phyloP scores from a whole-genome alignment of 176 grass and related monocot genomes.

The Musa itinerans region DNA sequence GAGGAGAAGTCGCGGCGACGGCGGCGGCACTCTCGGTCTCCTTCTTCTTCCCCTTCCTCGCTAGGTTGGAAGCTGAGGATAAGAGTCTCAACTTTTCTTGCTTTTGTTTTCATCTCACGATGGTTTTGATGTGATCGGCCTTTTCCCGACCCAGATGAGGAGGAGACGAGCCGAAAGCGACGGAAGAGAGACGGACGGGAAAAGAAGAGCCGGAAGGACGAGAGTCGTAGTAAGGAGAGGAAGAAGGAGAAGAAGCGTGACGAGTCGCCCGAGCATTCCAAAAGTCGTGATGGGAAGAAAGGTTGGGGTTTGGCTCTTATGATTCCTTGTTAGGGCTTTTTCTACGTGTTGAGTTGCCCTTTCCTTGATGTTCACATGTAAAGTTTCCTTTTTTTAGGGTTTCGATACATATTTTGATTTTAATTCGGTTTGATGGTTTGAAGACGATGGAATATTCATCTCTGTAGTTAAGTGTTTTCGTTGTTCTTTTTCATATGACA shows the following conservation, averaged over 20 bases:
- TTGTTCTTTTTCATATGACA: neutral
- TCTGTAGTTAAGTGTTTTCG: neutral
- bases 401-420: neutral
- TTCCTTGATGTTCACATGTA: neutral
- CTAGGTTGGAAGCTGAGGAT: neutral
- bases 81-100: neutral
- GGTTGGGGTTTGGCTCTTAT: constrained; percentile 23
- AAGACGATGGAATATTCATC: neutral
- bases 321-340: neutral
- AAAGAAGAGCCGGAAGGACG: constrained; percentile 31
- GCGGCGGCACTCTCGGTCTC: constrained; percentile 12
- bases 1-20: constrained; percentile 60
- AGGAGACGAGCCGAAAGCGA: constrained; percentile 45
- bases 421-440: neutral
- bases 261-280: constrained; percentile 32
- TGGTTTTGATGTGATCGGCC: neutral
- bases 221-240: constrained; percentile 15
- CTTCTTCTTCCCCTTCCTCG: constrained; percentile 27
- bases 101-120: neutral
- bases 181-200: constrained; percentile 33
- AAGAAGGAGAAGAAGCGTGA: constrained; percentile 40
- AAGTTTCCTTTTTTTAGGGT: neutral
- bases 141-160: constrained; percentile 38
- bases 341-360: constrained; percentile 3
- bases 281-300: constrained; percentile 53